Evolutionary conservation across 306 rosid species (phyloP), one percentile per base, ranked within the genome.

Genomic region (Dalbergia cochinchinensis): DNA sequence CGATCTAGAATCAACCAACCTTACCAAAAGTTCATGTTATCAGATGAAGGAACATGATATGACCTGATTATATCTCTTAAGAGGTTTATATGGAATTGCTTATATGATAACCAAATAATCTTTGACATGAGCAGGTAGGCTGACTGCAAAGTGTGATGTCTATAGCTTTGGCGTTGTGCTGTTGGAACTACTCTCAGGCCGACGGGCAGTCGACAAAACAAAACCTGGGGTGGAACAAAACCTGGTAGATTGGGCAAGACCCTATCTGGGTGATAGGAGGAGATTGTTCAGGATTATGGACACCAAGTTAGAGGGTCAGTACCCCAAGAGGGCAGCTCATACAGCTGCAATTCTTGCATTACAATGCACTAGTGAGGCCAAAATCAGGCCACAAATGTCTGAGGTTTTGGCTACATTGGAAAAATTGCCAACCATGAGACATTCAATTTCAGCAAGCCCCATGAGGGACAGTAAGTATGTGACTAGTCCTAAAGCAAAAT

Each of bases 111-210:
- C 31, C 31, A 76, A 80, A 67, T 8, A 65, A 64, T 12, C 26
- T 22, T 74, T n/a, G 74, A 62, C 37, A 26, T 26, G 31, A 26
- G 31, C 89, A 94, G 99, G 98, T 77, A 88, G 99, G 65, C 77
- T 95, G 73, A 95, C 99, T 4, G 67, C 97, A 15, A 92, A 73
- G 69, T 92, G 99, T 8, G 99, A 95, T 60, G 98, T 95, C 11
- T 95, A 95, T 77, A 95, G 99, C 81, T 95, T 92, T 68, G 98
- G 99, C n/a, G 99, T 95, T n/a, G 92, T 95, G 77, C 76, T 95
- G 16, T 82, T 95, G 72, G 99, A 95, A 75, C 82, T 95, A 59
- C 79, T 95, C 51, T 87, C 97, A 0, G 99, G 99, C 50, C 84
- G 94, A 6, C 84, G 88, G 18, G 99, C 94, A 1, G 88, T 94